Evolutionary conservation across 129 eudicot species (phyloP), one percentile per base, ranked within the genome.

Genomic region (Flaveria robusta): DNA sequence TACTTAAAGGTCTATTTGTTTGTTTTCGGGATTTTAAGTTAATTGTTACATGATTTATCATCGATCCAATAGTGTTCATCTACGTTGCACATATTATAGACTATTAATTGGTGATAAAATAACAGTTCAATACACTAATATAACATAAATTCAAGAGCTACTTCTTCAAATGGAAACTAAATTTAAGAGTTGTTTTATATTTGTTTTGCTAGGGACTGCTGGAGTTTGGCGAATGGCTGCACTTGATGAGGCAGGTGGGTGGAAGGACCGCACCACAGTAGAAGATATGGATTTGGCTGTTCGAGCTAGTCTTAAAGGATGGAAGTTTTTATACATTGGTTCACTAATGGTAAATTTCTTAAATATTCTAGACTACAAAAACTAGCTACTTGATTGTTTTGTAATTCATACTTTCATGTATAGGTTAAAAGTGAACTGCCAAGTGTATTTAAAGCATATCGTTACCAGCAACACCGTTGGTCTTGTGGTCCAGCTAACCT

Each of bases 261-360:
- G 67, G 42, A 62, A 62, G 41, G 67, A 62, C 19, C 67, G 67
- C 20, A 62, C 67, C 19, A 62, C 67, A 26, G 67, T 62, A 0
- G 67, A 62, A 24, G 67, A 62, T 62, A 62, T 62, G 67, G 67
- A 62, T 62, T 62, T 62, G n/a, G 67, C 67, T 0, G 67, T 62
- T 18, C 67, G 67, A 26, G 67, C 67, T 27, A 62, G 67, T 62
- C 67, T 62, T 27, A 62, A 62, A 13, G 42, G 67, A 26, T 62
- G 67, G 41, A 62, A 62, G 42, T 62, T 62, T 29, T 62, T 62
- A 27, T 62, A 62, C 42, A 62, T 62, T 27, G 67, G 42, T 7
- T 62, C 67, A 62, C 42, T 62, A 27, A 62, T 24, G 67, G 67
- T 62, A 62, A 12, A 27, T 9, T 62, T 3, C 19, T 6, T 11